phyloP scores from a whole-genome alignment of 176 grass and related monocot species.

The Zoysia pacifica region DNA sequence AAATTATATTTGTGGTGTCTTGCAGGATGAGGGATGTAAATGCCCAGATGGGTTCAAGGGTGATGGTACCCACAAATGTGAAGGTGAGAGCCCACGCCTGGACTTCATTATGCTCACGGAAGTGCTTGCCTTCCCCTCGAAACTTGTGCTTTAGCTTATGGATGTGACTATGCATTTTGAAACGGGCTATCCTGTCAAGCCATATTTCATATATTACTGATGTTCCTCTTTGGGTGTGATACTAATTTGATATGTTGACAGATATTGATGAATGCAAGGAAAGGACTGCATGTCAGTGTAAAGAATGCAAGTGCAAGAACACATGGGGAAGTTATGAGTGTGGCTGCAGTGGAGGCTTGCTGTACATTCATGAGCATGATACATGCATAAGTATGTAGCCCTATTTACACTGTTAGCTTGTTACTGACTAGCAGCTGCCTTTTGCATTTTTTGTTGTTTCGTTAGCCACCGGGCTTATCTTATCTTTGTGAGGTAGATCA shows the following conservation, averaged over 20 bases:
- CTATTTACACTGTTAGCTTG: background rate
- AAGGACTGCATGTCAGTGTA: conserved; percentile 78
- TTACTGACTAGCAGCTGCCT: background rate
- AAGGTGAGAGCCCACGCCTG: conserved; percentile 52
- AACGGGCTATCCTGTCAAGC: background rate
- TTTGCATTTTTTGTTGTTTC: conserved; percentile 9
- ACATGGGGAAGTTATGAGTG: conserved; percentile 96
- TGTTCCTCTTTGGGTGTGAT: background rate
- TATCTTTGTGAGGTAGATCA: background rate
- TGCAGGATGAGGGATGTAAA: conserved; percentile 88
- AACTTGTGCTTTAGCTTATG: background rate
- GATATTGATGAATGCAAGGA: conserved; percentile 98
- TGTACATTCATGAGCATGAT: conserved; percentile 96
- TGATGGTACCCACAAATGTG: conserved; percentile 75
- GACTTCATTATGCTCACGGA: background rate
- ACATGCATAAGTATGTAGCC: conserved; percentile 88
- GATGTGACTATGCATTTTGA: conserved; percentile 6
- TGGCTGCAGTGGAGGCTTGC: conserved; percentile 65
- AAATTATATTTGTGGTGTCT: conserved; percentile 7
- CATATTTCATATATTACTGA: background rate
- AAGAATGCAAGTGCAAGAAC: conserved; percentile 89
- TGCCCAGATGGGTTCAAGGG: conserved; percentile 83
- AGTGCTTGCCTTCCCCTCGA: background rate
- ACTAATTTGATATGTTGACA: conserved; percentile 41
- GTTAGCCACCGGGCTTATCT: background rate